These are phyloP conservation scores for Echium plantagineum DNA, from an alignment of 257 asterid genomes.

Conservation along the genomic window DNA sequence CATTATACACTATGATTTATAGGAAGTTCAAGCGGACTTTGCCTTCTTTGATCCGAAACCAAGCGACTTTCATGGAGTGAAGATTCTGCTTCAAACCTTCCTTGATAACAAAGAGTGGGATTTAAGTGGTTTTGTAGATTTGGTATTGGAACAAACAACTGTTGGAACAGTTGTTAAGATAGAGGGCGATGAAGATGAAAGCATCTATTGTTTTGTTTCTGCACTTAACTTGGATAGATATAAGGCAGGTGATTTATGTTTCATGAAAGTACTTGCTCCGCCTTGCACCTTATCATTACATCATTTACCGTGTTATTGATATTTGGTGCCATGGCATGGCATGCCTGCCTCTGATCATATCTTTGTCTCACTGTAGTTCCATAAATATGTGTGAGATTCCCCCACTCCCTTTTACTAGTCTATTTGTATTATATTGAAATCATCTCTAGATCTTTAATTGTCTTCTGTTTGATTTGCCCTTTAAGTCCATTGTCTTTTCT, in stretches of 20 bases:
- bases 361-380: neutral
- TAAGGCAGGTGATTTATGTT: slow-evolving; percentile 38
- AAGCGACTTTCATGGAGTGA: slow-evolving; percentile 80
- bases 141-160: slow-evolving; percentile 73
- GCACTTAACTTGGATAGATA: slow-evolving; percentile 77
- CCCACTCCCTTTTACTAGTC: neutral
- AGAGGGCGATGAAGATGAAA: slow-evolving; percentile 77
- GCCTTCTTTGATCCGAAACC: slow-evolving; percentile 89
- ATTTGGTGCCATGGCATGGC: neutral
- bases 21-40: slow-evolving; percentile 90
- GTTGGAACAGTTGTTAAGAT: slow-evolving; percentile 84
- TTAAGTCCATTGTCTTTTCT: slow-evolving; percentile 9
- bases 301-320: neutral
- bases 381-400: neutral
- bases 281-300: neutral
- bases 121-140: slow-evolving; percentile 76
- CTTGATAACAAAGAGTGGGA: slow-evolving; percentile 76
- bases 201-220: slow-evolving; percentile 51
- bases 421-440: neutral
- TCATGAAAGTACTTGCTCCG: neutral
- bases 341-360: neutral
- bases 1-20: slow-evolving; percentile 9
- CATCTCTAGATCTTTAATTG: neutral
- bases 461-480: neutral
- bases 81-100: slow-evolving; percentile 62